Conservation (phyloP, 2,329 filamentous ascomycete species). For the Fusarium nematophilum region DNA sequence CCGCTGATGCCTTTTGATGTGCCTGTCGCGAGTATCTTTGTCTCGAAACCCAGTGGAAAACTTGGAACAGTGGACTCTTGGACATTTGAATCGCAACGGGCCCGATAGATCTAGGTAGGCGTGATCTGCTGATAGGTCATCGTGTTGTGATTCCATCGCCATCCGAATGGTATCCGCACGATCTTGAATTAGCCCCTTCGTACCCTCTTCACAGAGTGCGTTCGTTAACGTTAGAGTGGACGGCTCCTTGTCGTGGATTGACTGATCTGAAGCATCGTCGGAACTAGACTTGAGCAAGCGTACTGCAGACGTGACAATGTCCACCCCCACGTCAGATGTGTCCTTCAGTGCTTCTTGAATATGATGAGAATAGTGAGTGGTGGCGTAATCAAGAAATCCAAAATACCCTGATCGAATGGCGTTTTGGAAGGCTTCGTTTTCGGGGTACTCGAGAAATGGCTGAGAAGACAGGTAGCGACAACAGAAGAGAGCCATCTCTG, state of each 20-base stretch:
- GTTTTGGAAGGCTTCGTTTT: accelerated
- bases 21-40: accelerated
- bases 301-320: not conserved
- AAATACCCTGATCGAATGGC: not conserved
- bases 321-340: not conserved
- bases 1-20: accelerated
- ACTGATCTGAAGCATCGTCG: no score
- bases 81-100: not conserved
- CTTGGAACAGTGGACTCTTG: not conserved
- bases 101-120: accelerated
- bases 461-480: accelerated
- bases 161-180: no score
- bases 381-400: not conserved
- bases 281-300: no score
- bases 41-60: accelerated
- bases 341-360: not conserved
- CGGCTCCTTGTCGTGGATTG: no score
- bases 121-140: no score
- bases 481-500: accelerated
- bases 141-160: no score
- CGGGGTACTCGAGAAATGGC: accelerated
- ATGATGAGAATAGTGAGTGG: accelerated
- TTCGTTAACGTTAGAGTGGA: no score
- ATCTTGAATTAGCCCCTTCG: no score
- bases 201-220: no score